Base-by-base conservation (phyloP, 2,329 filamentous ascomycete genomes). In the Monosporascus cannonballus region DNA sequence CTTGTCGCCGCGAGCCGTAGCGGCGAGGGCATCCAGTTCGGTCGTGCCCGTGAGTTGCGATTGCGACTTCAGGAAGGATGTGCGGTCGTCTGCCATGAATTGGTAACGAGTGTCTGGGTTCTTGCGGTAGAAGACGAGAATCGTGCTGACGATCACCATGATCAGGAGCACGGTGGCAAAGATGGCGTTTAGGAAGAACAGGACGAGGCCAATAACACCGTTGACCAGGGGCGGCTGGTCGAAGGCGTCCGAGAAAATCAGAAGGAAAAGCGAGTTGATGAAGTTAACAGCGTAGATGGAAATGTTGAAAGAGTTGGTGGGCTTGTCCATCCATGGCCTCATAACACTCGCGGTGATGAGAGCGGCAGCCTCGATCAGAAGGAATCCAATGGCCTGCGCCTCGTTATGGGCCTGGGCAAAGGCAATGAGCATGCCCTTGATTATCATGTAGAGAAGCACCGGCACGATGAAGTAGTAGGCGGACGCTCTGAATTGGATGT, bases 291-390 rank as follows among this genome's bases (percentile, higher is more conserved):
- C 84, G 53, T 82, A 85, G 62, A 94, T 95, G 54, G 89, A 80
- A 65, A 95, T 93, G 76, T 94, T 94, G 79, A 92, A 93, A 53
- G 84, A 83, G 69, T 95, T 95, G 55, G 89, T 94, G 75, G 89
- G 91, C 82, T 93, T 94, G 78, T 95, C 90, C 90, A 95, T 95
- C 83, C 88, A 95, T n/a, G 90, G 90, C 51, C 87, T 83, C 63
- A 94, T 73, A 48, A 92, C 83, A 62, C 84, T 86, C 51, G 89
- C 83, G 42, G 74, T 80, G 62, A 94, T 84, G 54, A 95, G 78
- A 58, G 86, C 83, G 48, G 72, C 79, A 4, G 84, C 83, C 70
- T 95, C 90, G 55, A 94, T 83, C 56, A 95, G 74, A 48, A 95
- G 75, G 49, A 94, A 75, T 11, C 85, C 87, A 56, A 95, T 78